A percentile compares a stretch with the other conserved stretches of the same genome.
Conservation (phyloP, 2,329 filamentous ascomycete genomes). For the Alternaria alternata region DNA sequence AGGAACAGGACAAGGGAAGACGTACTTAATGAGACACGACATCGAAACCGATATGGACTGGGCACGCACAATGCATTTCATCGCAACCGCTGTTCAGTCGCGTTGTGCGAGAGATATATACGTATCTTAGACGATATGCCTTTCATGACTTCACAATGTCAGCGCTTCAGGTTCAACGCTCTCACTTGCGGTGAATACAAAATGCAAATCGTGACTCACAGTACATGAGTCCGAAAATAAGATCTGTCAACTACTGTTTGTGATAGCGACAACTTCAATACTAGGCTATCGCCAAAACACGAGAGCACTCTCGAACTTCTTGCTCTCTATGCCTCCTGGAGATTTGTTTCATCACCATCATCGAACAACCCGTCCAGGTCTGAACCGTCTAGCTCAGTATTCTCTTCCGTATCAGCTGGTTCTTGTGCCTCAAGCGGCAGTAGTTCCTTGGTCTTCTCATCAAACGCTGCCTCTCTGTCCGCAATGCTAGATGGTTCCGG, state of each 20-base stretch:
- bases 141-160: neutral
- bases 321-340: neutral
- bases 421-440: neutral
- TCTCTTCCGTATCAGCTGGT: neutral
- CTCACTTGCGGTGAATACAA: accelerated
- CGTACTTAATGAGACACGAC: neutral
- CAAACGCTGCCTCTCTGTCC: neutral
- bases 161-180: neutral
- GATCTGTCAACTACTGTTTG: neutral
- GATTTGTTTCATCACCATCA: neutral
- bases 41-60: too few species aligned
- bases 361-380: neutral
- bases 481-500: neutral
- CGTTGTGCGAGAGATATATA: neutral
- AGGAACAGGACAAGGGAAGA: neutral
- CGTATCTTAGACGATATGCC: neutral
- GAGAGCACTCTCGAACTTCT: neutral
- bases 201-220: too few species aligned
- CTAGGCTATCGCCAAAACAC: neutral
- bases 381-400: neutral
- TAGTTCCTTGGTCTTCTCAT: neutral
- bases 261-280: neutral
- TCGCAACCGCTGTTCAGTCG: neutral
- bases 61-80: neutral
- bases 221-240: accelerated